Evolutionary conservation across 805 yeast genomes (phyloP).

Genomic region (Cephaloascus fragrans): DNA sequence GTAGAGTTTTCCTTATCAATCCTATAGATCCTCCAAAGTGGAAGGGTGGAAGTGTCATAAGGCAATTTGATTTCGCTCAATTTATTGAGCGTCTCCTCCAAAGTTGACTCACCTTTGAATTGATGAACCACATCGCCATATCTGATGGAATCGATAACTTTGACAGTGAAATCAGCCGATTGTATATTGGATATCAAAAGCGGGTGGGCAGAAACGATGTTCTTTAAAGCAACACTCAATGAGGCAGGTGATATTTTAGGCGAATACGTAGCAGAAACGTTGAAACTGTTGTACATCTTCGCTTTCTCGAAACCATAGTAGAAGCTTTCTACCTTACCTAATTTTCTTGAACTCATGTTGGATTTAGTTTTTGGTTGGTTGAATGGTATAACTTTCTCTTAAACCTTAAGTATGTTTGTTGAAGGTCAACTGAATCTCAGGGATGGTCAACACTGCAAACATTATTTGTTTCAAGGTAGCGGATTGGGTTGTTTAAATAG

Average conservation of each 20-base stretch:
- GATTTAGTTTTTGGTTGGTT: too few species aligned
- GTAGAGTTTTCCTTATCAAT: conserved; percentile 6
- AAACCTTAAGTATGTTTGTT: too few species aligned
- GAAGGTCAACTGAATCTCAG: too few species aligned
- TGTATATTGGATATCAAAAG: background rate
- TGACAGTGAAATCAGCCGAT: background rate
- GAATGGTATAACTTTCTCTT: too few species aligned
- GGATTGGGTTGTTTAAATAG: too few species aligned
- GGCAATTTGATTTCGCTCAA: background rate
- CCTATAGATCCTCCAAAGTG: conserved; percentile 12
- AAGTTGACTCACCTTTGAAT: background rate
- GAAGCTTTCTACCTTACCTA: background rate
- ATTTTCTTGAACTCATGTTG: too few species aligned
- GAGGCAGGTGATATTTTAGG: background rate
- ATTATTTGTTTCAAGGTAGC: too few species aligned
- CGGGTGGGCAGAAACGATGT: background rate
- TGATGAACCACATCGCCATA: background rate
- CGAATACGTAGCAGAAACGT: background rate
- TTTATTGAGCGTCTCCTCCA: background rate
- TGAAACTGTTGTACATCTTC: background rate
- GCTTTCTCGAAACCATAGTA: background rate
- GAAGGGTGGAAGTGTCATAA: conserved; percentile 1
- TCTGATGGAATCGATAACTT: background rate
- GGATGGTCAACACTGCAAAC: too few species aligned
- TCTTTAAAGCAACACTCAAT: background rate